Conservation (phyloP, 2,329 filamentous ascomycete species). For the Aspergillus sergii region DNA sequence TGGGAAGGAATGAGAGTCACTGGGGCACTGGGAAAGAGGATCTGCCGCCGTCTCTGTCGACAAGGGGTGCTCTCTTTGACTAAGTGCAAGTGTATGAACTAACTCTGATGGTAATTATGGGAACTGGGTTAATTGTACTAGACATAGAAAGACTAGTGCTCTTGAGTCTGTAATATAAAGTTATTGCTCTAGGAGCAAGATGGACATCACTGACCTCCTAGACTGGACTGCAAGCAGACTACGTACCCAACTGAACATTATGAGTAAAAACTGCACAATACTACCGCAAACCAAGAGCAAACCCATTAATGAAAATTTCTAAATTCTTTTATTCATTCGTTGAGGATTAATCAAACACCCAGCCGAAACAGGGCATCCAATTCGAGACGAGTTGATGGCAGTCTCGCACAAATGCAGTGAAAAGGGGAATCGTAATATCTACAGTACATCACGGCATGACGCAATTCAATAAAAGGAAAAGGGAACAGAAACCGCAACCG, state of each 20-base stretch:
- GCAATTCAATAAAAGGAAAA: background rate
- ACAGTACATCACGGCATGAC: slow-evolving; percentile 6
- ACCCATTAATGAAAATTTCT: background rate
- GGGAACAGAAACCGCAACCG: background rate
- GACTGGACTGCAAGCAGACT: no score
- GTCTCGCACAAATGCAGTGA: background rate
- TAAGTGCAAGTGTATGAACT: background rate
- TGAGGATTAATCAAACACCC: background rate
- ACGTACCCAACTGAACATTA: no score
- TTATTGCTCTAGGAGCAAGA: no score
- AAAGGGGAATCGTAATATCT: slow-evolving; percentile 13
- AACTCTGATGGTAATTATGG: no score
- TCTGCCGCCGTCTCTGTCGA: slow-evolving; percentile 60
- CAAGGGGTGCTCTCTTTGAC: background rate
- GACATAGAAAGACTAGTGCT: no score
- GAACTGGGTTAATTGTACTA: no score
- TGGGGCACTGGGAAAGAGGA: slow-evolving; percentile 66
- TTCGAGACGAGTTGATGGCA: slow-evolving; percentile 2
- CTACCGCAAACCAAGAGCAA: no score
- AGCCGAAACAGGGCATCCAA: background rate
- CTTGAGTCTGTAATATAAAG: no score
- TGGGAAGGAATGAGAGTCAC: slow-evolving; percentile 63
- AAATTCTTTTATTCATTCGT: background rate
- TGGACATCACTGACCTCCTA: no score
- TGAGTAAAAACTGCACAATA: no score